Base-by-base conservation (phyloP, 106 monocot species). In the Amphibolis antarctica region DNA sequence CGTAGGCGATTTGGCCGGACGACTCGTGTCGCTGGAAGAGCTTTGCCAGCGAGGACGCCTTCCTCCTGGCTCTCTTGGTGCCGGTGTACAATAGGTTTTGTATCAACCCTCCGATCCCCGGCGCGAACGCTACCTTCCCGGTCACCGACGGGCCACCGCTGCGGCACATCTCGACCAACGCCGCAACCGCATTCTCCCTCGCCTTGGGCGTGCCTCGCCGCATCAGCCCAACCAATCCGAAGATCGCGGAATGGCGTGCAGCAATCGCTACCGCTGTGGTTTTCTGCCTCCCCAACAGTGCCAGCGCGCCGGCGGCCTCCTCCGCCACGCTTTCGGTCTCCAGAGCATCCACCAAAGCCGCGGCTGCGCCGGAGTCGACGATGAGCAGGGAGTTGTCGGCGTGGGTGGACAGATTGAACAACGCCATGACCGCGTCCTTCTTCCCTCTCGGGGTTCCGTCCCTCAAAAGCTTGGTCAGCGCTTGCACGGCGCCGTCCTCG, bases 371-470 rank as follows among this genome's bases (percentile, higher is more conserved):
- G 0, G 75, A 75, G 18, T 83, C 77, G 30, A 81, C 58, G 81
- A 89, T 82, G 55, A 69, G 51, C 20, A 10, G 45, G 55, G 58
- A 69, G 51, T 75, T 72, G 52, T 78, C 83, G 9, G 59, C 29
- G 42, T 85, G 80, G 12, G 80, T 82, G 11, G 85, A 77, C 11
- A 90, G 53, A 55, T 90, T 86, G 76, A 78, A 90, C 27, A 90
- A 59, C 12, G 90, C 85, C 57, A 73, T 83, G 43, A 83, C 90
- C 0, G 90, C 90, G 57, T 90, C 85, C 62, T 81, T 90, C 75
- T 69, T 83, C 51, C 86, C 90, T 65, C 82, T 72, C 13, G 72
- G 43, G 4, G 74, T 83, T 5, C 90, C 85, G 3, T 83, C 29
- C 30, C 48, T 78, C 62, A 90, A 42, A 50, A 90, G 20, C 25